A percentile compares a stretch with the other conserved stretches of the same genome.
phyloP scores from a whole-genome alignment of 129 eudicot species.

The Chrysanthemum seticuspe region DNA sequence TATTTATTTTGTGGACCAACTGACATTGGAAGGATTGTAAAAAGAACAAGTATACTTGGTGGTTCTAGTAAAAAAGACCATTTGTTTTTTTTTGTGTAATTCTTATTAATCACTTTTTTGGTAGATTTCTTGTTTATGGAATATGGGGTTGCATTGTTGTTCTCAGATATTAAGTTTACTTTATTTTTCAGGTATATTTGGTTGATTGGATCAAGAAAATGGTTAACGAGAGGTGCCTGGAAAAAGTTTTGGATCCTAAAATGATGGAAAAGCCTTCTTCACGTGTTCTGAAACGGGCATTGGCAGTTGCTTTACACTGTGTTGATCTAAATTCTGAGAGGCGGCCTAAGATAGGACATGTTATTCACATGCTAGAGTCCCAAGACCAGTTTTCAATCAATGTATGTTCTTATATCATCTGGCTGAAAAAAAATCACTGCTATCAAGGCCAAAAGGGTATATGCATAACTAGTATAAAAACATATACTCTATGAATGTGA shows the following conservation, averaged over 20 bases:
- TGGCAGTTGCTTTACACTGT: conserved; percentile 54
- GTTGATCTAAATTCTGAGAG: conserved; percentile 50
- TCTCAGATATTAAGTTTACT: background rate
- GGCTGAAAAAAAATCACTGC: background rate
- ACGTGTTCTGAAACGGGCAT: conserved; percentile 44
- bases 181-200: conserved; percentile 50
- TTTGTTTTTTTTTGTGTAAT: no score
- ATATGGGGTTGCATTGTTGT: background rate
- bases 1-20: no score
- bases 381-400: conserved; percentile 42
- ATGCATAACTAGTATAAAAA: no score
- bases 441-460: no score
- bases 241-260: conserved; percentile 69
- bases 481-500: no score
- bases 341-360: conserved; percentile 70
- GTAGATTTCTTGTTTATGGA: conserved; percentile 3
- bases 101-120: background rate
- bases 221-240: conserved; percentile 46
- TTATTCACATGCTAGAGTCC: conserved; percentile 71
- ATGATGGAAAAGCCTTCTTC: conserved; percentile 52
- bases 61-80: no score
- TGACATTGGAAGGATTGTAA: no score
- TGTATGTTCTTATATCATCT: conserved; percentile 28
- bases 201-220: conserved; percentile 65
- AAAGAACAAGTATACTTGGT: background rate